Base-by-base conservation (phyloP, 371 early-diverging fungal species). In the Mucor saturninus region DNA sequence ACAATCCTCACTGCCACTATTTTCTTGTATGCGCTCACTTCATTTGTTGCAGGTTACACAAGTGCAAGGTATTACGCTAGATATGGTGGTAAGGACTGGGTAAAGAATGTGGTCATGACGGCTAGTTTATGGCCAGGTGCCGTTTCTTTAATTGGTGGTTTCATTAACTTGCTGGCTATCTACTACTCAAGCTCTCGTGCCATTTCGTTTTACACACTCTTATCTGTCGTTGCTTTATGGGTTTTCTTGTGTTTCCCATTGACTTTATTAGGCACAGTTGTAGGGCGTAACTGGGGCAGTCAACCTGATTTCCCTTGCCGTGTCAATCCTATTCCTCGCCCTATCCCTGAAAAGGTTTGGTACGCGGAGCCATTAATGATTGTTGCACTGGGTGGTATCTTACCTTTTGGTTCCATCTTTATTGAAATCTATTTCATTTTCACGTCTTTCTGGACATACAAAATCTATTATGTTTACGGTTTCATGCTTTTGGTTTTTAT, bases 361-460 rank as follows among this genome's bases (percentile, higher is more conserved):
- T 91, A 89, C 55, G 71, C 83, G 5, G 88, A 91, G 46, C 90
- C 91, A 0, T 57, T 79, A 55, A 74, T 85, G 3, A 79, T 92
- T 61, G 86, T 86, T 46, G 73, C 81, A 0, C 42, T 85, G n/a
- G 89, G 88, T 13, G 94, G 94, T 35, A 67, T 95, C 15, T 73
- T 95, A n/a, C 95, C 93, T 0, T 95, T 95, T 72, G 91, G 81
- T 0, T 86, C 90, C 0, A 90, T 93, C 57, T 95, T 93, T 69
- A 91, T 95, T 68, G 95, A 95, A 80, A 85, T 93, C 58, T 93
- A 92, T 67, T 95, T 91, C 65, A 76, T 95, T 61, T 92, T 93
- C 71, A 86, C 92, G 26, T 91, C 92, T 1, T 92, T 94, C 67
- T 94, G 93, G 93, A 82, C 85, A 11, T 90, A 91, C 80, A 90